These are phyloP conservation scores for Globisporangium echinulatum DNA, from an alignment of 352 stramenopile genomes.

Conservation along the genomic window DNA sequence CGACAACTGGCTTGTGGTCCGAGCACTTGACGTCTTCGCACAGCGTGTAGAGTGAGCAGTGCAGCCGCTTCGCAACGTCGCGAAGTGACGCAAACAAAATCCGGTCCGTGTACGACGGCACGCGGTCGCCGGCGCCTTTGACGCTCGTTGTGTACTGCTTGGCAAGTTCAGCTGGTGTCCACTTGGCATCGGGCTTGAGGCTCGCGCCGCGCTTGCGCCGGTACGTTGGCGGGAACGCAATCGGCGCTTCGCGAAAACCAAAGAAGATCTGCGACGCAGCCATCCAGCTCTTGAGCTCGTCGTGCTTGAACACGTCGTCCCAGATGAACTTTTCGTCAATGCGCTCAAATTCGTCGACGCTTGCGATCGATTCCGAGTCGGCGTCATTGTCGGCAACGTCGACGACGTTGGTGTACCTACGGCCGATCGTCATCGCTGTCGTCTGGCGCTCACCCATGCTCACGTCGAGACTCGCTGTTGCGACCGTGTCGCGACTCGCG, in stretches of 20 bases:
- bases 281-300: slow-evolving; percentile 66
- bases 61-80: slow-evolving; percentile 56
- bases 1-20: slow-evolving; percentile 82
- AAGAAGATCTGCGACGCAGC: slow-evolving; percentile 51
- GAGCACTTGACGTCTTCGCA: slow-evolving; percentile 68
- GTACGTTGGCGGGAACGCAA: slow-evolving; percentile 74
- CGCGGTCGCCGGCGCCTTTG: slow-evolving; percentile 48
- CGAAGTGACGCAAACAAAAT: slow-evolving; percentile 80
- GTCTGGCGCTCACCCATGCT: slow-evolving; percentile 30
- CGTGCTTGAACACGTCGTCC: slow-evolving; percentile 62
- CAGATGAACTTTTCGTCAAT: slow-evolving; percentile 32
- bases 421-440: slow-evolving; percentile 1
- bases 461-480: slow-evolving; percentile 17
- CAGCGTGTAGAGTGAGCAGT: slow-evolving; percentile 62
- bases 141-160: slow-evolving; percentile 57
- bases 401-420: background rate
- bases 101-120: slow-evolving; percentile 88
- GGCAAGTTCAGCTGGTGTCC: slow-evolving; percentile 20
- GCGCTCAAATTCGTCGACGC: slow-evolving; percentile 23
- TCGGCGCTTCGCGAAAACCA: slow-evolving; percentile 68
- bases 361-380: slow-evolving; percentile 5
- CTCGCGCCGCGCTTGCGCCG: slow-evolving; percentile 43
- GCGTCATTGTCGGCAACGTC: slow-evolving; percentile 1
- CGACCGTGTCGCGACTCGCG: slow-evolving; percentile 3
- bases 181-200: slow-evolving; percentile 8